phyloP scores from a whole-genome alignment of 2,329 filamentous ascomycete genomes.

The Venturia oleaginea region DNA sequence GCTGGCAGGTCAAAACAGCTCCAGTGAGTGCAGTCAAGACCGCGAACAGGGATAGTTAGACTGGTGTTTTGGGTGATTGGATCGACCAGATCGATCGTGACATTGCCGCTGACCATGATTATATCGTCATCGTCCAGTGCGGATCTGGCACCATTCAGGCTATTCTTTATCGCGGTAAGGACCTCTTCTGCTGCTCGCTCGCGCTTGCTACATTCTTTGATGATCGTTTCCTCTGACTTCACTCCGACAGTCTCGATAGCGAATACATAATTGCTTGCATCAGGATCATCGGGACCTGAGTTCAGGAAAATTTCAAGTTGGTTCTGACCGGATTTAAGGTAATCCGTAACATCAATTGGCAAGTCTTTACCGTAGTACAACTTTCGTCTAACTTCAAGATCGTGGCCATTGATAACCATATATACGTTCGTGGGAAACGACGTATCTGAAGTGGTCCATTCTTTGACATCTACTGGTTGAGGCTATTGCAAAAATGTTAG shows the following conservation, averaged over 20 bases:
- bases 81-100: slow-evolving; percentile 38
- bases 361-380: slow-evolving; percentile 66
- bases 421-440: slow-evolving; percentile 62
- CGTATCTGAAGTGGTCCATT: slow-evolving; percentile 57
- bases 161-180: slow-evolving; percentile 47
- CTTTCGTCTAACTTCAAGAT: slow-evolving; percentile 53
- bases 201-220: slow-evolving; percentile 17
- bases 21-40: slow-evolving; percentile 60
- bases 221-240: slow-evolving; percentile 27
- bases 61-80: slow-evolving; percentile 40
- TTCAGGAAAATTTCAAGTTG: slow-evolving; percentile 45
- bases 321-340: slow-evolving; percentile 54
- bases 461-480: slow-evolving; percentile 18
- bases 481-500: background rate
- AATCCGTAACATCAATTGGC: slow-evolving; percentile 61
- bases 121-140: slow-evolving; percentile 43
- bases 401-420: slow-evolving; percentile 54
- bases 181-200: slow-evolving; percentile 41
- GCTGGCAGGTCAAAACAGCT: slow-evolving; percentile 87
- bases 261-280: slow-evolving; percentile 45
- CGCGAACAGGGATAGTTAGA: slow-evolving; percentile 63
- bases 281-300: slow-evolving; percentile 20
- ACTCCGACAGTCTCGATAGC: slow-evolving; percentile 63
- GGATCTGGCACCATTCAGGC: slow-evolving; percentile 29
- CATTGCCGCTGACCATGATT: slow-evolving; percentile 28